Percentiles rank a stretch among this genome's conserved stretches.
Conservation (phyloP, 176 grass and related monocot genomes). For the Musa troglodytarum region DNA sequence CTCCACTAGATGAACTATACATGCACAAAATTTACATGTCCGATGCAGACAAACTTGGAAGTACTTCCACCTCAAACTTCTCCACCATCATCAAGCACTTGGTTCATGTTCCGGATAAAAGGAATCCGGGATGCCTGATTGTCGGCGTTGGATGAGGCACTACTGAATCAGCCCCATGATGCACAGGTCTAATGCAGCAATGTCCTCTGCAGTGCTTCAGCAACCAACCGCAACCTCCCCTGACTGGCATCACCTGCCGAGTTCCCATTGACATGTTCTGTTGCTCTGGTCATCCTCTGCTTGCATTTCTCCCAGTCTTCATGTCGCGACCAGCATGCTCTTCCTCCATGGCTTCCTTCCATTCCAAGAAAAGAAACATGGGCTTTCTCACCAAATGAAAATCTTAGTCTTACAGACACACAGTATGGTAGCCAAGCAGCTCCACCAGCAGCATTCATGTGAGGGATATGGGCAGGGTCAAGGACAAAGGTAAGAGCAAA, state of each 20-base stretch:
- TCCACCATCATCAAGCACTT: background rate
- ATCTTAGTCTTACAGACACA: conserved; percentile 76
- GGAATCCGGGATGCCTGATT: background rate
- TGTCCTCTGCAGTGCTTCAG: conserved; percentile 78
- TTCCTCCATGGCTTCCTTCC: conserved; percentile 93
- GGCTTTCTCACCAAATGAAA: conserved; percentile 76
- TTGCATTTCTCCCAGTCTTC: conserved; percentile 96
- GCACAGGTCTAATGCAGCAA: conserved; percentile 18
- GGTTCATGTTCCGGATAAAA: background rate
- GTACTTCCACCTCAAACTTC: background rate
- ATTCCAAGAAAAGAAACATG: conserved; percentile 64
- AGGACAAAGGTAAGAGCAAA: conserved; percentile 96
- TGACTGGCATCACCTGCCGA: conserved; percentile 62
- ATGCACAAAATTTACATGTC: background rate
- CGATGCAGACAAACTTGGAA: background rate
- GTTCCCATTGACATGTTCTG: conserved; percentile 62
- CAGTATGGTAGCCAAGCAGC: conserved; percentile 97
- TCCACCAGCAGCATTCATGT: conserved; percentile 92
- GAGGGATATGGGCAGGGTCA: conserved; percentile 72
- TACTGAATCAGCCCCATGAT: background rate
- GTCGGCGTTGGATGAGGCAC: background rate
- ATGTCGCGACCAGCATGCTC: conserved; percentile 69
- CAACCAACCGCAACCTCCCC: conserved; percentile 78
- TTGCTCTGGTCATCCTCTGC: conserved; percentile 73
- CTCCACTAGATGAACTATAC: background rate